Percentiles rank a stretch among this genome's conserved stretches.
phyloP scores from a whole-genome alignment of 2,329 filamentous ascomycete genomes.

The Huntiella savannae region DNA sequence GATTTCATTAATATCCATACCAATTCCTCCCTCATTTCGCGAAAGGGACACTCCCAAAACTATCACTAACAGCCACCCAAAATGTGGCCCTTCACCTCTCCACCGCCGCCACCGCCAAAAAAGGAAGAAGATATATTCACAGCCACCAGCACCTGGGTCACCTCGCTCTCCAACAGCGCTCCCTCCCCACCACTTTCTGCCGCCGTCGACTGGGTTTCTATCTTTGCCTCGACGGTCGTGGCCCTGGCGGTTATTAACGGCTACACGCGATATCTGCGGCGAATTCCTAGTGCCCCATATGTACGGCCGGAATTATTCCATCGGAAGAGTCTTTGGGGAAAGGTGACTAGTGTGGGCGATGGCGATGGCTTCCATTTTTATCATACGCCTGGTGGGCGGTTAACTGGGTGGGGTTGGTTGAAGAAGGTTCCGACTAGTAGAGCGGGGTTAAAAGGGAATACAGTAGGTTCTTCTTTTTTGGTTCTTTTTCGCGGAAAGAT shows the following conservation, averaged over 20 bases:
- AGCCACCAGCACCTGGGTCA: slow-evolving; percentile 20
- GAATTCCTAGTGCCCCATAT: slow-evolving; percentile 59
- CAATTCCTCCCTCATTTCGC: too few species aligned
- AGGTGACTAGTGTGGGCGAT: slow-evolving; percentile 86
- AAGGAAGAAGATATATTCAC: slow-evolving; percentile 13
- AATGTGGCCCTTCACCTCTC: slow-evolving; percentile 23
- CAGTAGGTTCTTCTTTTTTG: slow-evolving; percentile 32
- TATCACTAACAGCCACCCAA: neutral
- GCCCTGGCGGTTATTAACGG: slow-evolving; percentile 26
- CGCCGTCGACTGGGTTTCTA: slow-evolving; percentile 22
- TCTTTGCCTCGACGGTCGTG: slow-evolving; percentile 21
- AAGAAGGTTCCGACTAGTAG: slow-evolving; percentile 52
- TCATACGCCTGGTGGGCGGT: slow-evolving; percentile 78
- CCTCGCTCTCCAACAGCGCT: slow-evolving; percentile 17
- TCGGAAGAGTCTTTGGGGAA: slow-evolving; percentile 58
- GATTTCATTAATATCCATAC: too few species aligned
- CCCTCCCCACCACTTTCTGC: slow-evolving; percentile 17
- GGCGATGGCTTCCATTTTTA: slow-evolving; percentile 90
- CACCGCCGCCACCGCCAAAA: slow-evolving; percentile 3
- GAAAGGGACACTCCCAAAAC: too few species aligned
- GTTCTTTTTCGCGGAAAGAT: neutral
- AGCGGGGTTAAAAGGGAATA: slow-evolving; percentile 54
- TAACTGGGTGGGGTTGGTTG: slow-evolving; percentile 85
- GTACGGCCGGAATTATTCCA: slow-evolving; percentile 61
- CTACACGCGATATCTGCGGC: slow-evolving; percentile 61